phyloP scores from a whole-genome alignment of 495 filamentous ascomycete species.

The Penicillium angulare region DNA sequence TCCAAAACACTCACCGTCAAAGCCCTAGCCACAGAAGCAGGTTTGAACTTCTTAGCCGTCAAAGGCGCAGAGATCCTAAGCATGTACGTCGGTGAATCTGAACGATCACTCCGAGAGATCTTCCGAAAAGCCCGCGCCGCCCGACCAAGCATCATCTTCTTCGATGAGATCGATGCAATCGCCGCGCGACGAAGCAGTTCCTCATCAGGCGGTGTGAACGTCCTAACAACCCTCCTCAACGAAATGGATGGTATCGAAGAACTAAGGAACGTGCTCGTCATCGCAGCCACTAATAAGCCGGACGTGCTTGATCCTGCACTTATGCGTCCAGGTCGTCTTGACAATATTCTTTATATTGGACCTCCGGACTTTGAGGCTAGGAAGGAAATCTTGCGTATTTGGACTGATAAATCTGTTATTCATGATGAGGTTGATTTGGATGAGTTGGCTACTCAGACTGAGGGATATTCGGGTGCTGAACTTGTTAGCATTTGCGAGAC shows the following conservation, averaged over 20 bases:
- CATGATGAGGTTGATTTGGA: constrained; percentile 65
- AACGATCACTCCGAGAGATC: constrained; percentile 81
- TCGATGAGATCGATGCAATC: constrained; percentile 96
- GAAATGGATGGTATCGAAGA: constrained; percentile 96
- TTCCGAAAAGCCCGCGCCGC: constrained; percentile 86
- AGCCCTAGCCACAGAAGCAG: constrained; percentile 86
- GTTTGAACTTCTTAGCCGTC: constrained; percentile 91
- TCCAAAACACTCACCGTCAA: constrained; percentile 94
- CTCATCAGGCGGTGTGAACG: constrained; percentile 63
- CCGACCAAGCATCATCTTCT: constrained; percentile 92
- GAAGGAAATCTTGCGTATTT: constrained; percentile 71
- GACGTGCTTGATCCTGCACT: constrained; percentile 83
- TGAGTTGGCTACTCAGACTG: constrained; percentile 64
- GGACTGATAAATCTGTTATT: constrained; percentile 57
- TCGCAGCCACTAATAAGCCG: constrained; percentile 94
- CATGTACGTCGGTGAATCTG: constrained; percentile 98
- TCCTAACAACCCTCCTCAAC: constrained; percentile 86
- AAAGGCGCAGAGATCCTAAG: constrained; percentile 95
- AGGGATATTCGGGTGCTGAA: constrained; percentile 88
- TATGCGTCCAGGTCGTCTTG: constrained; percentile 83
- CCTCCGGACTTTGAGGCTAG: constrained; percentile 76
- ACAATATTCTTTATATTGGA: constrained; percentile 86
- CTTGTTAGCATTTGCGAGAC: constrained; percentile 76
- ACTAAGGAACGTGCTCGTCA: constrained; percentile 77
- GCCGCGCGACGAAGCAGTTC: constrained; percentile 65